Base-by-base conservation (phyloP, 345 rosid species). In the Excoecaria agallocha region DNA sequence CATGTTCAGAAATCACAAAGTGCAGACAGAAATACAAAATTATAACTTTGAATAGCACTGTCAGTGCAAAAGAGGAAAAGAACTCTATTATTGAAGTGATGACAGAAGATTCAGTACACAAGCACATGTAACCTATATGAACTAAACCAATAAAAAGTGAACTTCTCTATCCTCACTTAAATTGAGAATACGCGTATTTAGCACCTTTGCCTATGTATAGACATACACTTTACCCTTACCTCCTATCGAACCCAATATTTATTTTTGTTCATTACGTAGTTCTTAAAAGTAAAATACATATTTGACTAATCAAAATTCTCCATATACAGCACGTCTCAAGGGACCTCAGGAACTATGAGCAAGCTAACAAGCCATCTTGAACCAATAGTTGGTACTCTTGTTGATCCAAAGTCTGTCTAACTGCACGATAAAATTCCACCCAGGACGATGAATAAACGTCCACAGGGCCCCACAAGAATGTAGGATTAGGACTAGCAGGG, bases 401-500 rank as follows among this genome's bases (percentile, higher is more conserved):
- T 70, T 68, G 86, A 68, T 85, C 86, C 75, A 94, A 57, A 2
- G 94, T 90, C 77, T 76, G 82, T 74, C 84, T 82, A 63, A 90
- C 97, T 10, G 87, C 91, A 12, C 82, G 64, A 69, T 92, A 90
- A 58, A 90, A 88, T 69, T 89, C 82, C 72, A 89, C 77, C 98
- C 94, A 92, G 3, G 97, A 89, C 51, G 89, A 90, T 0, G 90
- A 84, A 66, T 81, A 77, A n/a, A 73, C 61, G 55, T 90, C 97
- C 17, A 75, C 87, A 7, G 87, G 76, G 3, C 82, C 89, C 86
- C 88, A 90, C 80, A 90, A 77, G 79, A 88, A 94, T 16, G 93
- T 90, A 0, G 98, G 97, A 70, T 90, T 94, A 19, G 97, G 97
- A 68, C 88, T 92, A 37, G 93, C 96, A 0, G 97, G 97, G 86